Evolutionary conservation across 257 asterid species (phyloP).

Genomic region (Mitragyna speciosa): DNA sequence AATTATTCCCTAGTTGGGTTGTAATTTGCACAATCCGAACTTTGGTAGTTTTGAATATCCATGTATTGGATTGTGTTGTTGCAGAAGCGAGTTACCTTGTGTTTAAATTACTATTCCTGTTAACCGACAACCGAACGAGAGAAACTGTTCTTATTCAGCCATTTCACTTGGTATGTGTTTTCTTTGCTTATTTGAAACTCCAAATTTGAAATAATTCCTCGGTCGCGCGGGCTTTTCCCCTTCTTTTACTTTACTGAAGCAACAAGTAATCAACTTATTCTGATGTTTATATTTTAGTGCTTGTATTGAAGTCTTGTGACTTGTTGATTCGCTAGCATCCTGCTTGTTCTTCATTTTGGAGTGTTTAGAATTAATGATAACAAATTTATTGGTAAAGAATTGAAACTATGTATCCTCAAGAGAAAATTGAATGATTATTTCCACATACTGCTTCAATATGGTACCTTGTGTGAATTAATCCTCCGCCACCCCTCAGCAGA

Average conservation of each 20-base stretch:
- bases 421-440: not conserved
- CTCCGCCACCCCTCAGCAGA: not conserved
- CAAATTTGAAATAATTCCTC: not conserved
- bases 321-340: not conserved
- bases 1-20: not conserved
- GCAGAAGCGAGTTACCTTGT: not conserved
- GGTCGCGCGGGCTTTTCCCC: no score
- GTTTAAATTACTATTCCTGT: conserved; percentile 7
- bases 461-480: not conserved
- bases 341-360: not conserved
- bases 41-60: not conserved
- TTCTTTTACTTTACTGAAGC: not conserved
- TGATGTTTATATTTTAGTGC: not conserved
- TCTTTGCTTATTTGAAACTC: not conserved
- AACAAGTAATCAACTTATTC: not conserved
- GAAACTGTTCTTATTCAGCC: conserved; percentile 7
- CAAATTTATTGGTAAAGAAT: not conserved
- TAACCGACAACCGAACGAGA: conserved; percentile 3
- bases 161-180: conserved; percentile 12
- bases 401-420: not conserved
- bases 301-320: not conserved
- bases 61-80: not conserved
- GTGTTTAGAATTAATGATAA: not conserved
- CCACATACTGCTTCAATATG: no score
- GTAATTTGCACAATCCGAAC: not conserved